These are phyloP conservation scores for Aspergillus chevalieri DNA, from an alignment of 2,329 filamentous ascomycete genomes.

Conservation along the genomic window DNA sequence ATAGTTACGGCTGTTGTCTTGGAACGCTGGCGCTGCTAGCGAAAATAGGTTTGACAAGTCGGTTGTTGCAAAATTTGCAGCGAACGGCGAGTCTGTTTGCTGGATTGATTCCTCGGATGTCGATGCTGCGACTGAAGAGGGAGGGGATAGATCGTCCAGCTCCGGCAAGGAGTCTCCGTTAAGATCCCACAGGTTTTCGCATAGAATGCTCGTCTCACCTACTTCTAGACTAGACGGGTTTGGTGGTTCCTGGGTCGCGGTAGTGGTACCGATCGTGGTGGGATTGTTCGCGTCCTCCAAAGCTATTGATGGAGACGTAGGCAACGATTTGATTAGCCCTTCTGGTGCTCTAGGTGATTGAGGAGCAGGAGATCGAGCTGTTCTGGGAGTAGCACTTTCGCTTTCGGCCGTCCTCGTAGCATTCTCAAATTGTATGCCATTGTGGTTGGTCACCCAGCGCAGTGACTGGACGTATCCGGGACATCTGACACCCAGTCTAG, in stretches of 20 bases:
- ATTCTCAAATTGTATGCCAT: neutral
- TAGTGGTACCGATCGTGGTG: neutral
- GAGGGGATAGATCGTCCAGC: conserved; percentile 25
- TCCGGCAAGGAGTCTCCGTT: conserved; percentile 26
- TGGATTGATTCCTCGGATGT: conserved; percentile 12
- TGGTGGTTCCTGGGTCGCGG: neutral
- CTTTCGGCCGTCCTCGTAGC: neutral
- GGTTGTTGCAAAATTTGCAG: conserved; percentile 10
- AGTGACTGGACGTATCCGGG: conserved; percentile 34
- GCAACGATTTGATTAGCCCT: neutral
- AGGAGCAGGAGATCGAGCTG: neutral
- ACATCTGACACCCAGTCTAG: conserved; percentile 31
- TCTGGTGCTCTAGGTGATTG: neutral
- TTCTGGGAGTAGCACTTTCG: neutral
- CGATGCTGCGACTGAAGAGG: conserved; percentile 13
- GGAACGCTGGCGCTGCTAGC: conserved; percentile 15
- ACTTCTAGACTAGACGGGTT: conserved; percentile 4
- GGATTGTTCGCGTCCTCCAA: neutral
- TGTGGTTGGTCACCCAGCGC: conserved; percentile 33
- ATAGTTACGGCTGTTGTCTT: conserved; percentile 11
- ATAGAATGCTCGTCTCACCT: conserved; percentile 15
- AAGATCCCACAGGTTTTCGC: conserved; percentile 28
- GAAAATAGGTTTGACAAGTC: conserved; percentile 22
- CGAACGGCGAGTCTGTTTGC: conserved; percentile 10
- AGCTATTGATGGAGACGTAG: neutral